Evolutionary conservation across 345 rosid species (phyloP).

Genomic region (Brassica napus): Da-Ae NC_063436.1:3715501-3716000

Average conservation of each 20-base stretch:
- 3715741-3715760: not conserved
- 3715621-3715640: not conserved
- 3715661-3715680: not conserved
- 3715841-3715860: not conserved
- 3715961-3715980: not conserved
- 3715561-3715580: not conserved
- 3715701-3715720: conserved; percentile 5
- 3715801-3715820: not conserved
- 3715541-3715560: not conserved
- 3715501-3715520: not conserved
- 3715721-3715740: conserved; percentile 7
- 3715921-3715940: not conserved
- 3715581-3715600: not conserved
- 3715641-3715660: not conserved
- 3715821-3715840: not conserved
- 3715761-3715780: conserved; percentile 1
- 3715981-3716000: conserved; percentile 9
- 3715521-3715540: not conserved
- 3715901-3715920: not conserved
- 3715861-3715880: not conserved
- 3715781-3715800: not conserved
- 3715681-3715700: not conserved
- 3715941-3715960: not conserved
- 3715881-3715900: not conserved
- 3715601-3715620: too few relatives aligned